Evolutionary conservation across 805 yeast genomes (phyloP).

Genomic region (Barnettozyma botsteinii): DNA sequence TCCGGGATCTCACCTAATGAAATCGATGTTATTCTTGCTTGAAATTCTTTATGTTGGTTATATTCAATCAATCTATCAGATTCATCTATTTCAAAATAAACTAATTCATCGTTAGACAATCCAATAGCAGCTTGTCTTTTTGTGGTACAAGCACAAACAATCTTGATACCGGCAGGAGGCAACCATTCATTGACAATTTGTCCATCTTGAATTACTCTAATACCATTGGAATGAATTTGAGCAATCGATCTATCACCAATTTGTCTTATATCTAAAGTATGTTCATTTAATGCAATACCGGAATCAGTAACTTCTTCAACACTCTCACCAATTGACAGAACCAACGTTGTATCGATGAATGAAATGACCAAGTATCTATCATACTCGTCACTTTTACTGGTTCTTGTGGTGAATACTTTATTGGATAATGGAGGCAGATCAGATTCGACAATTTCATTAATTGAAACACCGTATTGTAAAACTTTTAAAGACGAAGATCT

Average conservation of each 20-base stretch:
- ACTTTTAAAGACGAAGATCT: conserved; percentile 42
- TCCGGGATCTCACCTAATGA: conserved; percentile 43
- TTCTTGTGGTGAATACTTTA: conserved; percentile 58
- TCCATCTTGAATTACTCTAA: conserved; percentile 46
- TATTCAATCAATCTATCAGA: conserved; percentile 63
- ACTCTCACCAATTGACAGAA: conserved; percentile 71
- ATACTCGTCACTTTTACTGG: conserved; percentile 35
- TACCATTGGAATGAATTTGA: conserved; percentile 69
- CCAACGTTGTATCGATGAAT: conserved; percentile 60
- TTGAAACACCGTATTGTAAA: conserved; percentile 52
- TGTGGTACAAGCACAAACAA: conserved; percentile 57
- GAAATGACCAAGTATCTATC: conserved; percentile 66
- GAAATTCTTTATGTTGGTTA: conserved; percentile 52
- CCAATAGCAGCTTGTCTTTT: conserved; percentile 64
- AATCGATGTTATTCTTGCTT: conserved; percentile 42
- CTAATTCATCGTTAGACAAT: conserved; percentile 65
- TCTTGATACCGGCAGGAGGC: conserved; percentile 71
- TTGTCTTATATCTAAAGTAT: conserved; percentile 65
- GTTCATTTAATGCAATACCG: conserved; percentile 47
- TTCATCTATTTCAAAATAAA: conserved; percentile 74
- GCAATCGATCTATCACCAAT: conserved; percentile 58
- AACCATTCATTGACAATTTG: conserved; percentile 52
- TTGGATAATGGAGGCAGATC: conserved; percentile 65
- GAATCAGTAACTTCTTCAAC: conserved; percentile 72
- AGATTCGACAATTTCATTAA: conserved; percentile 62